Evolutionary conservation across 2,329 filamentous ascomycete species (phyloP), one percentile per base, ranked within the genome.

Genomic region (Drechslerella stenobrocha): DNA sequence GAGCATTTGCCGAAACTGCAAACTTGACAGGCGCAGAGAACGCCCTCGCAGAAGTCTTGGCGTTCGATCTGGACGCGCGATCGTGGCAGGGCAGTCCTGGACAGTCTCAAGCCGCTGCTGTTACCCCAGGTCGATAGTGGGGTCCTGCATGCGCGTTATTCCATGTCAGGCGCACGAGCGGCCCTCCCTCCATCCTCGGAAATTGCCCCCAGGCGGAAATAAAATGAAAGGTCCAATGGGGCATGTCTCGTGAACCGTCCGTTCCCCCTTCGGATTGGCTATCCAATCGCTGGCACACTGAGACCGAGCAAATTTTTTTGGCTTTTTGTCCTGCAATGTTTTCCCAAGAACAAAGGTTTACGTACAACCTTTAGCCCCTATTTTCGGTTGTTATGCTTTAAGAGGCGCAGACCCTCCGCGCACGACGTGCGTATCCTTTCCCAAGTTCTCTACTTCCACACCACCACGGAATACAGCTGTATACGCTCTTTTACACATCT

Each of bases 221-320:
- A 50, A 67, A 60, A 60, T 67, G 63, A 60, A 45, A 52, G 63
- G 63, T 56, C 55, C 63, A 67, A 67, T 67, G 44, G 37, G 63
- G 63, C 63, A 67, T 67, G 55, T 55, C 63, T 30, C 23, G 44
- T 47, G 23, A 47, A 26, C 44, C 22, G 11, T 42, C 37, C 37
- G 6, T 18, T 18, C 37, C 18, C 18, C 18, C 37, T 5, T 18
- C 37, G 13, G 7, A n/a, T 42, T 20, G 40, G 32, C 42, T 40
- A 59, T 53, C 52, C 37, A 48, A 42, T 52, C 40, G 34, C 40
- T 32, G 46, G 57, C 47, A 60, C 37, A 46, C 48, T 47, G 47
- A 53, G 57, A 34, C 42, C 47, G 37, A 58, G 61, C 61, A 66
- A 50, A 55, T 66, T 67, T 67, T 67, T 67, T 34, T 15, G 5